phyloP scores from a whole-genome alignment of 768 basidiomycete genomes.

The Amanita jacksonii region DNA sequence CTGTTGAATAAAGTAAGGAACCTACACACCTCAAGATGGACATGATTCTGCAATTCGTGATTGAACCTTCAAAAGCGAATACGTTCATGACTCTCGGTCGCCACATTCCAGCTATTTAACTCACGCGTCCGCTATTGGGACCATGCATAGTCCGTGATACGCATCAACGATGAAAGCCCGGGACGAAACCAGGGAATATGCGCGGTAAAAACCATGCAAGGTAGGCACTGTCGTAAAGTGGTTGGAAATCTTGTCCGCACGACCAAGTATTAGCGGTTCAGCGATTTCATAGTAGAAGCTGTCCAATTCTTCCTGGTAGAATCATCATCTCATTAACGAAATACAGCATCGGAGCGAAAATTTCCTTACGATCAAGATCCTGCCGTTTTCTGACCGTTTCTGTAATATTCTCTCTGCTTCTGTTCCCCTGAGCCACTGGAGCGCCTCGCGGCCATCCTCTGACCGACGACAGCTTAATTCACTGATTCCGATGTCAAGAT shows the following conservation, averaged over 20 bases:
- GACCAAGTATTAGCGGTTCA: constrained; percentile 21
- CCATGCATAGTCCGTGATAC: constrained; percentile 74
- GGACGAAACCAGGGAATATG: constrained; percentile 63
- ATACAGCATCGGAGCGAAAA: not conserved
- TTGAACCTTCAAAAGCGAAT: constrained; percentile 47
- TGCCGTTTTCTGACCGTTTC: constrained; percentile 11
- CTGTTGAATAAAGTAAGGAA: no score
- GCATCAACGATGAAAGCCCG: constrained; percentile 79
- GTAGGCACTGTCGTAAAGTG: constrained; percentile 14
- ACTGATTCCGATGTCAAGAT: constrained; percentile 7
- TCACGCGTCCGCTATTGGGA: constrained; percentile 78
- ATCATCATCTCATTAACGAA: constrained; percentile 1
- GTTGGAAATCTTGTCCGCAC: constrained; percentile 9
- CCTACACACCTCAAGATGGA: constrained; percentile 67
- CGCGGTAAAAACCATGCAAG: constrained; percentile 37
- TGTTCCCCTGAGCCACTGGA: constrained; percentile 33
- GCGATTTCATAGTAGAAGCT: constrained; percentile 27
- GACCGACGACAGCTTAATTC: not conserved
- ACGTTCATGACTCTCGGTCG: constrained; percentile 8
- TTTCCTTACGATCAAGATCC: constrained; percentile 17
- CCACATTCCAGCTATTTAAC: constrained; percentile 18
- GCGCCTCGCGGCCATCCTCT: constrained; percentile 23
- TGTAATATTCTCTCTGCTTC: constrained; percentile 24
- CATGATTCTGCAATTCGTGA: constrained; percentile 56
- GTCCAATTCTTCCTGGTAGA: constrained; percentile 23